phyloP scores from a whole-genome alignment of 495 filamentous ascomycete species.

The Bacidia rubella region DNA sequence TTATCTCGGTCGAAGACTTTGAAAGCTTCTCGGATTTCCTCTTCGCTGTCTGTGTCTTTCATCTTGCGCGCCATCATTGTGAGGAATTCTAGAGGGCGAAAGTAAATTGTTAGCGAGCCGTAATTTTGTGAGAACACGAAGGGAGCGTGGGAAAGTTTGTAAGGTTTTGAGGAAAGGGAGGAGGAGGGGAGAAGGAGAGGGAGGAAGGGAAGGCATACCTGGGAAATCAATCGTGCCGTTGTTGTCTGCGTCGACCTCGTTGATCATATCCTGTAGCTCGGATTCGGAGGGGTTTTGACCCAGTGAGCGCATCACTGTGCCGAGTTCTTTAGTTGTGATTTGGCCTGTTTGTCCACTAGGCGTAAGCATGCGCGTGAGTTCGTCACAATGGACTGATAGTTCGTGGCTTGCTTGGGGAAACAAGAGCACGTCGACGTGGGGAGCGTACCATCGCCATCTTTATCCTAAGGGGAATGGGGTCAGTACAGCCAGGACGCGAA shows the following conservation, averaged over 20 bases:
- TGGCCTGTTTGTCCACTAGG: constrained; percentile 47
- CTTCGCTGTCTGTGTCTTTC: constrained; percentile 99
- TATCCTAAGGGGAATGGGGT: constrained; percentile 60
- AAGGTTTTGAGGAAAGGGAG: neutral
- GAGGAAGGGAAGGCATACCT: constrained; percentile 39
- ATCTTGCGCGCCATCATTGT: constrained; percentile 99
- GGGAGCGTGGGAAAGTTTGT: neutral
- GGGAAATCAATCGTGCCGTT: constrained; percentile 99
- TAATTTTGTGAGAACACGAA: neutral
- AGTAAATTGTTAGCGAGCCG: constrained; percentile 3
- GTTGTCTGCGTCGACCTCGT: constrained; percentile 99
- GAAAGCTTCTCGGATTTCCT: constrained; percentile 92
- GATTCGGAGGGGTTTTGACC: constrained; percentile 99
- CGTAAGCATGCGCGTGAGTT: neutral
- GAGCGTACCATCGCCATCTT: constrained; percentile 97
- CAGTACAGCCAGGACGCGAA: constrained; percentile 3
- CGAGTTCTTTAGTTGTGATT: constrained; percentile 98
- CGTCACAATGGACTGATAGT: neutral
- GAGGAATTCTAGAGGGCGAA: constrained; percentile 60
- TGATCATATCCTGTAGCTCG: constrained; percentile 99
- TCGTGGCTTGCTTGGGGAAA: neutral
- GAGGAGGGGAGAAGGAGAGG: neutral
- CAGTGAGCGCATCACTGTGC: constrained; percentile 98
- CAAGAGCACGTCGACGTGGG: constrained; percentile 3
- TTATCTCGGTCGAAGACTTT: constrained; percentile 99